Evolutionary conservation across 1,139 yeast genomes (phyloP).

Genomic region (Lodderomyces beijingensis): DNA sequence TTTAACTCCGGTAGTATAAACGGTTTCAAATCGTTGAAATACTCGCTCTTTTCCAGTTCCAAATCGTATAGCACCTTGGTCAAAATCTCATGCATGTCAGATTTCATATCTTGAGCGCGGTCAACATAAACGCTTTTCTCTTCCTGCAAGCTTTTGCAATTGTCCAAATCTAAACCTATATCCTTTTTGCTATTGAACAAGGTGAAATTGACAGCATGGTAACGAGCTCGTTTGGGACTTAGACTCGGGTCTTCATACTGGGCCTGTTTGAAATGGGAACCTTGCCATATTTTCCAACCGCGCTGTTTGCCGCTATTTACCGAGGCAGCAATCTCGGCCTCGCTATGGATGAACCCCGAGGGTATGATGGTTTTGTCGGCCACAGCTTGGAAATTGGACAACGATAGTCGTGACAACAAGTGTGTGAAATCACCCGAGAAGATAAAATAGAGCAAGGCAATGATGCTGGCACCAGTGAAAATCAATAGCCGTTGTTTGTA

Average conservation of each 20-base stretch:
- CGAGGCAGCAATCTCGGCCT: no score
- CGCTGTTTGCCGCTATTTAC: no score
- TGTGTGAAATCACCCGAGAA: no score
- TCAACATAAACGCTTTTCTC: neutral
- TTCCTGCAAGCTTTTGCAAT: conserved; percentile 15
- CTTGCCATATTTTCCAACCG: no score
- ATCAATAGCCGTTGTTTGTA: no score
- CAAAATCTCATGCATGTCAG: conserved; percentile 18
- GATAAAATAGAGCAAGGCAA: no score
- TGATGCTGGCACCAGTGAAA: no score
- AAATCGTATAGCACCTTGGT: conserved; percentile 13
- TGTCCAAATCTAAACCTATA: conserved; percentile 15
- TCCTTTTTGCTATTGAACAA: conserved; percentile 13
- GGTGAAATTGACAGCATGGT: conserved; percentile 10
- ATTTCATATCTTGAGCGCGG: conserved; percentile 18
- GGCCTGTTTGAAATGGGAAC: neutral
- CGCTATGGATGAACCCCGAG: no score
- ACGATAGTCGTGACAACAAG: no score
- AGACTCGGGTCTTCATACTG: neutral
- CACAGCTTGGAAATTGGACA: no score
- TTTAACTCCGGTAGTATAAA: conserved; percentile 17
- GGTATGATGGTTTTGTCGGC: no score
- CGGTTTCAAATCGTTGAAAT: conserved; percentile 22
- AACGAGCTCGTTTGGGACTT: conserved; percentile 2
- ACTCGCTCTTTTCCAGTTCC: conserved; percentile 15